phyloP scores from a whole-genome alignment of 306 rosid species.

The Prunus kanzakura region DNA sequence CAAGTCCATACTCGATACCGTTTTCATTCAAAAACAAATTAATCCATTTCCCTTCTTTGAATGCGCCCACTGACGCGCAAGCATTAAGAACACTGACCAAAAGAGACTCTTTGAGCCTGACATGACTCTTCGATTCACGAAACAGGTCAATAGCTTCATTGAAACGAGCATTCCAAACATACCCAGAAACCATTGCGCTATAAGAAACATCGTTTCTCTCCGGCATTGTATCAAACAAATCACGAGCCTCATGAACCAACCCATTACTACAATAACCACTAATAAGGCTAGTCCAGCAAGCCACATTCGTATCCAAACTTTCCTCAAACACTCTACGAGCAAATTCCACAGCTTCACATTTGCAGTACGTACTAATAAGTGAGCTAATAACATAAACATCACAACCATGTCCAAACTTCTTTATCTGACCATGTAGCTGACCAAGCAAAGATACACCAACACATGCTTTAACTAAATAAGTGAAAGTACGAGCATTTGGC shows the following conservation, averaged over 20 bases:
- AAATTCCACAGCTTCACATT: constrained; percentile 8
- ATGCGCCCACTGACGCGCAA: constrained; percentile 26
- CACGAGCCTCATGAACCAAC: constrained; percentile 16
- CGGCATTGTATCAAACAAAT: constrained; percentile 18
- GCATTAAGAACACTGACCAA: constrained; percentile 25
- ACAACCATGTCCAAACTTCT: constrained; percentile 22
- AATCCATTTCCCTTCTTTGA: constrained; percentile 25
- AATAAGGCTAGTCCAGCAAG: constrained; percentile 25
- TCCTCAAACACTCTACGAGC: constrained; percentile 20
- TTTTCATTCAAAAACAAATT: neutral
- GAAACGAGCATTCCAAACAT: constrained; percentile 16
- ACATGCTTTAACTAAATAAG: constrained; percentile 10
- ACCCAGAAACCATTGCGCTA: constrained; percentile 31
- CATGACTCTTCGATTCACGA: neutral
- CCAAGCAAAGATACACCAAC: neutral
- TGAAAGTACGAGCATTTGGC: constrained; percentile 26
- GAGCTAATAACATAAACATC: constrained; percentile 22
- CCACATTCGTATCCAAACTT: constrained; percentile 15
- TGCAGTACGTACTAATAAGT: constrained; percentile 4
- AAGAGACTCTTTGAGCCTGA: constrained; percentile 13
- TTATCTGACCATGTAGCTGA: constrained; percentile 15
- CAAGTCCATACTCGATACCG: constrained; percentile 12
- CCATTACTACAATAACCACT: constrained; percentile 23
- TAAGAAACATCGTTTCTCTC: constrained; percentile 24
- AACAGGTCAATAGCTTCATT: constrained; percentile 22